Base-by-base conservation (phyloP, 768 basidiomycete genomes). In the Boletus pseudopeckii region DNA sequence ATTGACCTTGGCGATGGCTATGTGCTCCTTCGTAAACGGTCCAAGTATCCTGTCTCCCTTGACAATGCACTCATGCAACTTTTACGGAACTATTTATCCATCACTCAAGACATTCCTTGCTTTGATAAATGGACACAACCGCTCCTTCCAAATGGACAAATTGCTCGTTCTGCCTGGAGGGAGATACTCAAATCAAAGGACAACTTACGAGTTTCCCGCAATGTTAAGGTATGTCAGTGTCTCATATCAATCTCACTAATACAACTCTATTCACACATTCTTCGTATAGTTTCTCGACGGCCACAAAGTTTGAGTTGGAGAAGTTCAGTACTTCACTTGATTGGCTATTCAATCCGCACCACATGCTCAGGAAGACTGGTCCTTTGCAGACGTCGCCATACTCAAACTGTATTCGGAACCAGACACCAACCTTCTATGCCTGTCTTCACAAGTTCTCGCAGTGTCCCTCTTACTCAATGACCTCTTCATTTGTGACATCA, bases 101-200 rank as follows among this genome's bases (percentile, higher is more conserved):
- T 22, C 22, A 22, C 22, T 22, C 22, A 22, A 22, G 22, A 22
- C 3, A 22, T 22, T 22, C 22, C 22, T 22, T 3, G 3, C 22
- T 22, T 22, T 22, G 22, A 22, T 22, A 22, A 22, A 22, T 22
- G 22, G 24, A 4, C 64, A 18, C 45, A 56, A 0, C 28, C 66
- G 0, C 56, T 41, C 0, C 48, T 69, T 11, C 63, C 67, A 6
- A 69, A 61, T 47, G 61, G 63, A 1, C 66, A 67, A 24, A 59
- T 64, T 34, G 63, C 57, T 1, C 48, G 57, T 1, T 63, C 55
- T 8, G 36, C 45, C 2, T 55, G 57, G 54, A 15, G 54, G 15
- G 52, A 54, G 30, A 15, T 1, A 11, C 41, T 48, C 11, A 57
- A 50, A 37, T 39, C 44, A 6, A 11, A 8, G 1, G 52, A 43